Base-by-base conservation (phyloP, 108 stramenopile genomes). In the Skeletonema tropicum region DNA sequence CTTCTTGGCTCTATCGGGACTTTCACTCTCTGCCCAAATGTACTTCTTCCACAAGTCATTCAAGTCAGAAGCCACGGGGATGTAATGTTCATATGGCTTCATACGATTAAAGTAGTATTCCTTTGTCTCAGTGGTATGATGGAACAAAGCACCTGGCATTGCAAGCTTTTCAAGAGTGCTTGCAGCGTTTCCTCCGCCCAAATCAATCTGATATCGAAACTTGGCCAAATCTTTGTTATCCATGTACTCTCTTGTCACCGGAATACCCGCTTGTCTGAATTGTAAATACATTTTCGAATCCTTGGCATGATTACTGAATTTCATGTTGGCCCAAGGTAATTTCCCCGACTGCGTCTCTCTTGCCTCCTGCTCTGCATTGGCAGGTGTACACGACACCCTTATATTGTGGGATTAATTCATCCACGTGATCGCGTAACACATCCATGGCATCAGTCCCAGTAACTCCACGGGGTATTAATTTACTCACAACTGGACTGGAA, bases 61-160 rank as follows among this genome's bases (percentile, higher is more conserved):
- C 29, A 73, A 42, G 25, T 66, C 72, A 11, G 45, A 12, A 12
- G 46, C 45, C 7, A 73, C 46, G 3, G 72, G 72, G 12, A 73
- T 66, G 65, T 66, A 73, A 29, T 73, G 72, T 13, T 55, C 39
- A 66, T 66, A 73, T 32, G 72, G 72, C 19, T 29, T 11, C 29
- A 73, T 52, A 5, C 52, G 48, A 26, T 73, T 48, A 52, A 66
- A 66, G 46, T 66, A 66, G 17, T 66, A 73, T 17, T 73, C 72
- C 25, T 66, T 66, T 11, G 72, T 66, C 10, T 49, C 13, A 9
- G 72, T 66, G 13, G 46, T 33, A 52, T 73, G 72, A 52, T 73
- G 72, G 72, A 73, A 73, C 15, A 73, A 52, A 1, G 66, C 64
- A 9, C 72, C 72, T 3, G 64, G 64, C 75, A 76, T 70, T 25